Conservation (phyloP, 225 moss, liverwort and hornwort species). For the Polytrichum commune region DNA sequence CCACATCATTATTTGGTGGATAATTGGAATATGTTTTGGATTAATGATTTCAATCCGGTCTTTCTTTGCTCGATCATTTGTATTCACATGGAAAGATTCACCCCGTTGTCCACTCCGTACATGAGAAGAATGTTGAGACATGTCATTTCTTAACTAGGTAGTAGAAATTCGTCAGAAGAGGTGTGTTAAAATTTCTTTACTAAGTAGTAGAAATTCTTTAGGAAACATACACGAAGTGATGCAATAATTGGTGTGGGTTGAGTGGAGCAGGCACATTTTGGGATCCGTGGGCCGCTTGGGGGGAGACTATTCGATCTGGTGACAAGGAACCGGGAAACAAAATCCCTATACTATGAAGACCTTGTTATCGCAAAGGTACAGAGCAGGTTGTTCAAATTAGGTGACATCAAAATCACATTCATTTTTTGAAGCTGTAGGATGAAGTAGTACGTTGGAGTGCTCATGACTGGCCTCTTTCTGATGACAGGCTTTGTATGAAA, state of each 20-base stretch:
- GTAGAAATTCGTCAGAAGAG: too few species aligned
- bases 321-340: constrained; percentile 69
- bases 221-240: neutral
- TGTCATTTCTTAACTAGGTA: too few species aligned
- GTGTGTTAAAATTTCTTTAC: neutral
- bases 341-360: constrained; percentile 79
- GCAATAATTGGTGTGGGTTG: neutral
- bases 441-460: neutral
- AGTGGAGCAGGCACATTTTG: constrained; percentile 60
- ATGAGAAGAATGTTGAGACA: too few species aligned
- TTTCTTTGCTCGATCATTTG: too few species aligned
- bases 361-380: constrained; percentile 93
- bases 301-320: constrained; percentile 83
- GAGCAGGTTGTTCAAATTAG: neutral
- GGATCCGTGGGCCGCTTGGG: constrained; percentile 91
- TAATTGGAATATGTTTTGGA: too few species aligned
- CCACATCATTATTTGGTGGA: too few species aligned
- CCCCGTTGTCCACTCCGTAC: too few species aligned
- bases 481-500: constrained; percentile 77
- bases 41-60: too few species aligned
- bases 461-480: constrained; percentile 3
- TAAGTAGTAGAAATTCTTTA: neutral
- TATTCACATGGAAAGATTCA: too few species aligned
- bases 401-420: neutral
- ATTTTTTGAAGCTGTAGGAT: neutral